Conservation (phyloP, 202 grass and related monocot species). For the Elaeis oleifera region DNA sequence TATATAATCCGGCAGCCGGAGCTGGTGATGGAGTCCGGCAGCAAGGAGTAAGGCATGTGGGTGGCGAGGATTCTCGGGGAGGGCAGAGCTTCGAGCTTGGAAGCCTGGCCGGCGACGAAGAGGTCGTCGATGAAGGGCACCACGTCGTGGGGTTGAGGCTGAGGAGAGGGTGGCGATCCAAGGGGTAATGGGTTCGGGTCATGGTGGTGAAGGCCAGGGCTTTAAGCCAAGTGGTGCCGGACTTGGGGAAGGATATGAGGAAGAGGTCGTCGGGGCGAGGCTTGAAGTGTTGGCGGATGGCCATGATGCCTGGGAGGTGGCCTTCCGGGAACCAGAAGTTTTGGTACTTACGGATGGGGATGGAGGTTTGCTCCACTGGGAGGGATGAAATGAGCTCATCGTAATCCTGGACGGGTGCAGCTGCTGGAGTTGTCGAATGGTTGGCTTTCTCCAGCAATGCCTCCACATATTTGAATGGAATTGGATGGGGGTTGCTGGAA, state of each 20-base stretch:
- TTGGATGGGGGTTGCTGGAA: too few relatives aligned
- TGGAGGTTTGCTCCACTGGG: neutral
- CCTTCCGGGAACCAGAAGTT: neutral
- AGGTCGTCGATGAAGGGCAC: neutral
- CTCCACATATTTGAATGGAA: too few relatives aligned
- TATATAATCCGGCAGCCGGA: conserved; percentile 17
- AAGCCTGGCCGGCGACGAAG: too few relatives aligned
- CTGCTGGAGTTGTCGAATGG: too few relatives aligned
- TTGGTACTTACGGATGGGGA: neutral
- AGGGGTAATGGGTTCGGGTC: neutral
- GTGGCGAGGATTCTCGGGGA: conserved; percentile 15
- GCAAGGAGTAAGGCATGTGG: conserved; percentile 16
- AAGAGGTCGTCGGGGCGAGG: conserved; percentile 13
- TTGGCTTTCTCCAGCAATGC: too few relatives aligned
- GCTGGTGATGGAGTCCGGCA: conserved; percentile 10
- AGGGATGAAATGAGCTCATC: neutral
- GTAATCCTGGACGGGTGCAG: too few relatives aligned
- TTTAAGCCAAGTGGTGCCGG: conserved; percentile 26
- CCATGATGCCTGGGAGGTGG: conserved; percentile 1
- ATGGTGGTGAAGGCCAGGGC: conserved; percentile 16
- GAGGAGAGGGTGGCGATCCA: conserved; percentile 5
- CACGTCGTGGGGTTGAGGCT: conserved; percentile 20
- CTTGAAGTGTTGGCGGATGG: conserved; percentile 10
- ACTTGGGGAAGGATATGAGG: conserved; percentile 17
- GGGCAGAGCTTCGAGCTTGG: neutral